Percentiles rank a stretch among this genome's conserved stretches.
Evolutionary conservation across 1,284 basidiomycete species (phyloP).

Genomic region (Coniferiporia sulphurascens): DNA sequence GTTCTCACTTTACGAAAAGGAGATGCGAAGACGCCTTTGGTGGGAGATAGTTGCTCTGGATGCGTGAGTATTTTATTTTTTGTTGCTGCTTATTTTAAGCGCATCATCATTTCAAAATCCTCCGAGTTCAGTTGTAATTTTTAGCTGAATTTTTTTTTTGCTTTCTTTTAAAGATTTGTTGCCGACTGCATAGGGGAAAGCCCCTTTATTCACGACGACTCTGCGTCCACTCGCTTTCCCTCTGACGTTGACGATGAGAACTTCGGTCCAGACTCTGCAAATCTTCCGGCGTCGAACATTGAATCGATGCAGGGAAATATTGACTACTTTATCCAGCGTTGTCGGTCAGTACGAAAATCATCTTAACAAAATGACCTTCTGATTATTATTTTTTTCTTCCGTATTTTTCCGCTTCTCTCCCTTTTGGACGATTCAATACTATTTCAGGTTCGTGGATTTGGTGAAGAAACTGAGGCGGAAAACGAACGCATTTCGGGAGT

Average conservation of each 20-base stretch:
- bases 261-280: constrained; percentile 42
- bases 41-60: constrained; percentile 74
- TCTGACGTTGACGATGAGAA: constrained; percentile 45
- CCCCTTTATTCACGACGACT: constrained; percentile 48
- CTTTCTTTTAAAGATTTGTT: constrained; percentile 44
- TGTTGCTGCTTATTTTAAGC: constrained; percentile 1
- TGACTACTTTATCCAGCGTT: constrained; percentile 25
- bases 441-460: constrained; percentile 39
- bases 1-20: constrained; percentile 46
- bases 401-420: neutral
- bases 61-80: constrained; percentile 42
- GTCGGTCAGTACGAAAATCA: constrained; percentile 26
- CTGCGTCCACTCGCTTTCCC: constrained; percentile 45
- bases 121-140: neutral
- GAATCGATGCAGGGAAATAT: constrained; percentile 26
- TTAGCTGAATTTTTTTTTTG: constrained; percentile 11
- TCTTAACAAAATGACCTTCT: neutral
- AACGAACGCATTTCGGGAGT: constrained; percentile 32
- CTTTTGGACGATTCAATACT: neutral
- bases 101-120: neutral
- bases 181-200: constrained; percentile 60
- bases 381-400: neutral
- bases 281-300: constrained; percentile 34
- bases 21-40: constrained; percentile 59
- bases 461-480: constrained; percentile 47